A percentile compares a stretch with the other conserved stretches of the same genome.
These are phyloP conservation scores for Paecilomyces sp. DNA, from an alignment of 2,329 filamentous ascomycete genomes.

Conservation along the genomic window DNA sequence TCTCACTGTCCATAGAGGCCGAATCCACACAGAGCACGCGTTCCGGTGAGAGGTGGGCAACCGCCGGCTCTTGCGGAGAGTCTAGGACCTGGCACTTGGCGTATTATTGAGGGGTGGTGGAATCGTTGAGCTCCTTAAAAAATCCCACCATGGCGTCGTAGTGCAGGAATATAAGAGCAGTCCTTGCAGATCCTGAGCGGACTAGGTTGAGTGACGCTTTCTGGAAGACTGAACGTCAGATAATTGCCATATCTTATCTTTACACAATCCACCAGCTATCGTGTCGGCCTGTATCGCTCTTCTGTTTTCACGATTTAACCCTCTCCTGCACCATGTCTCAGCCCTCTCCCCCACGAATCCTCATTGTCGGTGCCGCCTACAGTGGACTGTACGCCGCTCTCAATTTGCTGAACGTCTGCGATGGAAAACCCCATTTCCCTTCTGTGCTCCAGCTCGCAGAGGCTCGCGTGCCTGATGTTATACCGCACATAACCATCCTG, in stretches of 20 bases:
- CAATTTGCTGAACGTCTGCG: constrained; percentile 60
- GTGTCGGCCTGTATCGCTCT: neutral
- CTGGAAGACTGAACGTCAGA: neutral
- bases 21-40: neutral
- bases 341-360: constrained; percentile 36
- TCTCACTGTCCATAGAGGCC: neutral
- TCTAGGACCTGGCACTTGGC: neutral
- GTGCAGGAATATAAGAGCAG: neutral
- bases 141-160: neutral
- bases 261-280: neutral
- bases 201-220: neutral
- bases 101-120: neutral
- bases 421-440: constrained; percentile 37
- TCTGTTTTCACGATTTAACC: neutral
- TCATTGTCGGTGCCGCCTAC: constrained; percentile 66
- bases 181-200: neutral
- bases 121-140: neutral
- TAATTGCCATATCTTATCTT: neutral
- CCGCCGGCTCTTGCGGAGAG: neutral
- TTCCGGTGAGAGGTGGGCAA: neutral
- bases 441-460: neutral
- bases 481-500: constrained; percentile 64
- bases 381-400: constrained; percentile 60
- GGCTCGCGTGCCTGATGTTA: constrained; percentile 36
- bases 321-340: neutral